Evolutionary conservation across 164 flowering plant genomes (phyloP), one percentile per base, ranked within the genome.

Genomic region (Santalum album): DNA sequence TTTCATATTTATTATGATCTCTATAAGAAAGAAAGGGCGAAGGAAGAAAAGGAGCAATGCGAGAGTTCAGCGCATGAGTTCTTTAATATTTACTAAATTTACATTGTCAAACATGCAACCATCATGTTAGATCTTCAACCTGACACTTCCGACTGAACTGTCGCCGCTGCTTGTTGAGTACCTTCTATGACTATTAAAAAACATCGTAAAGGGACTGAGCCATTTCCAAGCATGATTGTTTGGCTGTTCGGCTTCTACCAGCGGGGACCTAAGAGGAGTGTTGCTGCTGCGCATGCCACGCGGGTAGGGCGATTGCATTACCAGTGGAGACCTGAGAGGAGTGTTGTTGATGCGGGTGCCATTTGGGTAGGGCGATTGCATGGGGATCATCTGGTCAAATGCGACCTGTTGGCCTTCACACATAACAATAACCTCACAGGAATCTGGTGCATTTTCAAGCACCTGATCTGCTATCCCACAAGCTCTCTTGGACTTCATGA

Each of bases 41-140:
- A n/a, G n/a, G n/a, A n/a, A n/a, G n/a, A n/a, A n/a, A n/a, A n/a
- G n/a, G n/a, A n/a, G n/a, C n/a, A n/a, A n/a, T n/a, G n/a, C n/a
- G n/a, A n/a, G n/a, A n/a, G n/a, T n/a, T n/a, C n/a, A n/a, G n/a
- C n/a, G n/a, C n/a, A n/a, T n/a, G n/a, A n/a, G n/a, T n/a, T n/a
- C n/a, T n/a, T n/a, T n/a, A n/a, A n/a, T n/a, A n/a, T n/a, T n/a
- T n/a, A n/a, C n/a, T n/a, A n/a, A n/a, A n/a, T n/a, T n/a, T n/a
- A n/a, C n/a, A n/a, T n/a, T n/a, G n/a, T 80, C 82, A 82, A 80
- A 80, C 80, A 78, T 80, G 80, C 61, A 79, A 76, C 83, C 83
- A 76, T 76, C 78, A n/a, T n/a, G n/a, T n/a, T n/a, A 76, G 72
- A 67, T 69, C 73, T 73, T 69, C 70, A 73, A 75, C 63, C 73